Evolutionary conservation across 1,139 yeast genomes (phyloP).

Genomic region (Diutina ranongensis): DNA sequence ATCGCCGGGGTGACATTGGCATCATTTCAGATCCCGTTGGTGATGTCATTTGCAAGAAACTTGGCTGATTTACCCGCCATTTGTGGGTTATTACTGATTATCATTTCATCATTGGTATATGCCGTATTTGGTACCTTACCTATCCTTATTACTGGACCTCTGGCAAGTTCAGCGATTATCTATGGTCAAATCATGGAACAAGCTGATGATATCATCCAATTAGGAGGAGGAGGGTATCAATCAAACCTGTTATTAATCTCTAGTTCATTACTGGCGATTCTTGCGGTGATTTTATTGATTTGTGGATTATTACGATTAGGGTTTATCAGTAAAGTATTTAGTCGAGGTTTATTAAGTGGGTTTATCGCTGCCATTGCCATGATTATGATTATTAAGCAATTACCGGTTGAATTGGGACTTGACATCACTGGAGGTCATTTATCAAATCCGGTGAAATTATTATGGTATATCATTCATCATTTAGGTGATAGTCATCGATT

Average conservation of each 20-base stretch:
- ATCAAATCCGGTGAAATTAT: not conserved
- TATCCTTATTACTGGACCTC: slow-evolving; percentile 23
- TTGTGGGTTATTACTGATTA: slow-evolving; percentile 20
- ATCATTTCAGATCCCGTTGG: slow-evolving; percentile 24
- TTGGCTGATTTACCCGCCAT: slow-evolving; percentile 24
- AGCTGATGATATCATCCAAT: too few species aligned
- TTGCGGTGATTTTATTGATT: slow-evolving; percentile 16
- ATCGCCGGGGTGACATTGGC: slow-evolving; percentile 25
- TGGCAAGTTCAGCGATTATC: slow-evolving; percentile 22
- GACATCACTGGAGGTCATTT: slow-evolving; percentile 7
- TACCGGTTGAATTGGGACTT: slow-evolving; percentile 21
- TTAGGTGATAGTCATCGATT: slow-evolving; percentile 13
- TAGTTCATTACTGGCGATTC: not conserved
- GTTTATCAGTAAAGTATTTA: slow-evolving; percentile 21
- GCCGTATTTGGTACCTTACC: slow-evolving; percentile 24
- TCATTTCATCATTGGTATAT: slow-evolving; percentile 19
- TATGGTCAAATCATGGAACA: slow-evolving; percentile 20
- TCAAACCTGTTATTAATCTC: not conserved
- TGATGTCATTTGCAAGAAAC: slow-evolving; percentile 24
- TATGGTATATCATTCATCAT: slow-evolving; percentile 13
- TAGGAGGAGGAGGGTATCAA: too few species aligned
- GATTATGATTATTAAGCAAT: slow-evolving; percentile 22
- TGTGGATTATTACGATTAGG: slow-evolving; percentile 22
- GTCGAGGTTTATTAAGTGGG: slow-evolving; percentile 23
- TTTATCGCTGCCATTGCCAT: slow-evolving; percentile 26